phyloP scores from a whole-genome alignment of 179 eudicot species.

The Heliamphora pulchella region DNA sequence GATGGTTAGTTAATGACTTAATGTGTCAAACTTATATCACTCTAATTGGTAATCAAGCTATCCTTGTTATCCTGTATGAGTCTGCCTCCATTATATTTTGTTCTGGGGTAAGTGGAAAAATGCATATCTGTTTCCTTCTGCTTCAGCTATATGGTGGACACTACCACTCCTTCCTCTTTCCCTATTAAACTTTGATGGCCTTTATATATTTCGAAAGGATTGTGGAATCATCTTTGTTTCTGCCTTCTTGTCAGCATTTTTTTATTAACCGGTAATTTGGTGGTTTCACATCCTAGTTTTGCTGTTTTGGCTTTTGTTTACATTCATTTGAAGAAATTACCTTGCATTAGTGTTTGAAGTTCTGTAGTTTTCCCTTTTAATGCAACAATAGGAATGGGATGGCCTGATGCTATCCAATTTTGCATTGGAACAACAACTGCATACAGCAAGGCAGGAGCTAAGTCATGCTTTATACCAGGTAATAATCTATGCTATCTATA shows the following conservation, averaged over 20 bases:
- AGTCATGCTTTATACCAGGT: constrained; percentile 99
- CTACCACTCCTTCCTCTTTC: not conserved
- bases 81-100: not conserved
- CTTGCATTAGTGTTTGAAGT: not conserved
- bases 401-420: constrained; percentile 90
- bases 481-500: not conserved
- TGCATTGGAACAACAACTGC: constrained; percentile 91
- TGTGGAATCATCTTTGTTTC: not conserved
- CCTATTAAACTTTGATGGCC: not conserved
- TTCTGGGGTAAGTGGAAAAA: not conserved
- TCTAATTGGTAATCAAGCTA: not conserved
- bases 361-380: not conserved
- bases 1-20: not conserved
- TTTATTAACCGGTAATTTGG: not conserved
- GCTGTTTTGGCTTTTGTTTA: constrained; percentile 3
- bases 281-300: not conserved
- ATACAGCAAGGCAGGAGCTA: constrained; percentile 94
- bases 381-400: constrained; percentile 82
- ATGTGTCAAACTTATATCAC: not conserved
- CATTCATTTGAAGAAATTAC: not conserved
- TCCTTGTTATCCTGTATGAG: not conserved
- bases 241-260: not conserved
- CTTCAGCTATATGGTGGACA: not conserved
- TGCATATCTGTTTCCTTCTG: not conserved
- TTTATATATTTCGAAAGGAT: not conserved